Base-by-base conservation (phyloP, 305 asterid species). In the Ajuga reptans region DNA sequence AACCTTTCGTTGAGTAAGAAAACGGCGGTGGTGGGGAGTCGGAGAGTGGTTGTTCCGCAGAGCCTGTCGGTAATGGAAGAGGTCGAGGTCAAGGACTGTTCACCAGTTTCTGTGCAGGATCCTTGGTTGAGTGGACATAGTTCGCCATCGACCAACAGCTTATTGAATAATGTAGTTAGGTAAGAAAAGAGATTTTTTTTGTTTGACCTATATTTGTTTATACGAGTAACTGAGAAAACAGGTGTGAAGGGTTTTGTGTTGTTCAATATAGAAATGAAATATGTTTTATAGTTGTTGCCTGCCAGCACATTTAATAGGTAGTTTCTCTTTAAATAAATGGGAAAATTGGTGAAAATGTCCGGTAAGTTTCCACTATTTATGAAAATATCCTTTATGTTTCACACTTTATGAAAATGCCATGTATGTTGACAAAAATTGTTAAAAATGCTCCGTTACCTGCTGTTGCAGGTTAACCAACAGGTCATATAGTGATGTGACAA, bases 81-180 rank as follows among this genome's bases (percentile, higher is more conserved):
- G 65, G 43, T 3, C 51, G 78, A 66, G 65, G 43, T 3, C 51
- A 78, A 79, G 77, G 89, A 90, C 3, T 33, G 52, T 69, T 88
- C 95, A n/a, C 98, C 95, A 0, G 84, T 89, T 16, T 93, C 97
- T 37, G 91, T 88, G 54, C 96, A 87, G 59, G 95, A 90, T 49
- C 80, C 80, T 64, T 93, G 98, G 98, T 70, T 80, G 73, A 89
- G 96, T 68, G 89, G 86, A 74, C 78, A 85, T 53, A 87, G 90
- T 70, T 89, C 98, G 1, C 97, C 98, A 17, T 88, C 96, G 31
- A 80, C 98, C 51, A 87, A 86, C 75, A 83, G 88, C 77, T 87
- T 92, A 75, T 65, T 92, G 77, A 76, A 82, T 71, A 85, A 83
- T 72, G 43, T 78, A 50, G 87, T 72, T 66, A 18, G 55, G 62